Evolutionary conservation across 2,329 filamentous ascomycete species (phyloP).

Genomic region (Botrytis tulipae): DNA sequence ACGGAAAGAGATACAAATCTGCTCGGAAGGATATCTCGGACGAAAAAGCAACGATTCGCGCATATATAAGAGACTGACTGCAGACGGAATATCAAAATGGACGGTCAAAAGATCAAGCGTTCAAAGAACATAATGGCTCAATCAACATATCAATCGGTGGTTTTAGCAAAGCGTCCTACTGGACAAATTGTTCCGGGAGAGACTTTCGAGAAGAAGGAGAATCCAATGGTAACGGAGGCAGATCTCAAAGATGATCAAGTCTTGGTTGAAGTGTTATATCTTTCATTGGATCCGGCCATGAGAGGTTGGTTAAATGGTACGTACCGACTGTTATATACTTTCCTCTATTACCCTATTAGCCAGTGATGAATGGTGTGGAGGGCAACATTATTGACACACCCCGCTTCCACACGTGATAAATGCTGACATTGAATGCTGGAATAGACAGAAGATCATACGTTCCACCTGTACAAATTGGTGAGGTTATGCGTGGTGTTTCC

Average conservation of each 20-base stretch:
- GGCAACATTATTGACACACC: not conserved
- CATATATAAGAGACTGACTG: slow-evolving; percentile 4
- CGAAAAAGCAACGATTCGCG: slow-evolving; percentile 17
- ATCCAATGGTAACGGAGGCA: slow-evolving; percentile 45
- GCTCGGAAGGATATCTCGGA: not conserved
- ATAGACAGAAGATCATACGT: slow-evolving; percentile 58
- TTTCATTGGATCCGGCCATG: slow-evolving; percentile 75
- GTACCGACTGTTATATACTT: slow-evolving; percentile 22
- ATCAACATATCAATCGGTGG: slow-evolving; percentile 43
- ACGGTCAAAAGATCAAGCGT: slow-evolving; percentile 22
- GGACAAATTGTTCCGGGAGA: slow-evolving; percentile 60
- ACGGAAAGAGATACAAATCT: not conserved
- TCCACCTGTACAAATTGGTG: slow-evolving; percentile 65
- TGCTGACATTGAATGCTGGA: not conserved
- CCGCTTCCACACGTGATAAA: slow-evolving; percentile 11
- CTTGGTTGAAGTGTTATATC: slow-evolving; percentile 59
- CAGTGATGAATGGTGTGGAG: not conserved
- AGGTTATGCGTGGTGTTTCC: slow-evolving; percentile 63
- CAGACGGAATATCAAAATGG: slow-evolving; percentile 8
- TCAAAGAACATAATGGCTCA: slow-evolving; percentile 36
- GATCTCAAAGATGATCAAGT: slow-evolving; percentile 64
- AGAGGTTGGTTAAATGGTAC: slow-evolving; percentile 65
- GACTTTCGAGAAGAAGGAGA: slow-evolving; percentile 58
- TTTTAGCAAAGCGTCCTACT: slow-evolving; percentile 63
- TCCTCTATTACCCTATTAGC: slow-evolving; percentile 14